These are phyloP conservation scores for Zygnema circumcarinatum DNA, from an alignment of 139 green algal genomes.

Conservation along the genomic window DNA sequence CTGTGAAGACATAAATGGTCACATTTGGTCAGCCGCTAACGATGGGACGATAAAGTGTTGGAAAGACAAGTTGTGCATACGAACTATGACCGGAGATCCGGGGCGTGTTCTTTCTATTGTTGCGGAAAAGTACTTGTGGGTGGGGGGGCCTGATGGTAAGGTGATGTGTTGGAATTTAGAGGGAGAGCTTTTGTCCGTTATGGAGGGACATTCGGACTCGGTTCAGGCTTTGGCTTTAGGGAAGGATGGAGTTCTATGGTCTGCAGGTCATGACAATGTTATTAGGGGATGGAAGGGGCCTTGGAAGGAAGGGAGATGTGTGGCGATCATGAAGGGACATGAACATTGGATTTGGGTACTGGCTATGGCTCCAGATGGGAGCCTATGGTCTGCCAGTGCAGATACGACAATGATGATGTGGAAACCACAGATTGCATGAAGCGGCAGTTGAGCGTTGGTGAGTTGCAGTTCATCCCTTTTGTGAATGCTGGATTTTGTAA, in stretches of 20 bases:
- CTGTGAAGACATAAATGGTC: background rate
- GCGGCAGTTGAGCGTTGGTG: too few relatives aligned
- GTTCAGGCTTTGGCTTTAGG: background rate
- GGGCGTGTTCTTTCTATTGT: background rate
- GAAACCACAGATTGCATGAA: too few relatives aligned
- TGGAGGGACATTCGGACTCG: background rate
- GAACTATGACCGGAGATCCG: background rate
- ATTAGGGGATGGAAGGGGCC: background rate
- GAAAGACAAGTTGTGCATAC: background rate
- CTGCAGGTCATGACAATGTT: background rate
- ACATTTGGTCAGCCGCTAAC: background rate
- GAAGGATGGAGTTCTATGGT: background rate
- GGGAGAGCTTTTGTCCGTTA: background rate
- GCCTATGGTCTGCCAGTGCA: background rate
- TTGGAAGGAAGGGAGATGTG: background rate
- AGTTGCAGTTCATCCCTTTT: too few relatives aligned
- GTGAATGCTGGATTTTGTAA: too few relatives aligned
- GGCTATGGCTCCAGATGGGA: background rate
- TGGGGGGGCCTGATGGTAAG: background rate
- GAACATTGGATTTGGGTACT: background rate
- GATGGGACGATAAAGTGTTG: conserved; percentile 16
- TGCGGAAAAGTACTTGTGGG: background rate
- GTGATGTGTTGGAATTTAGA: background rate
- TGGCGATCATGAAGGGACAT: background rate
- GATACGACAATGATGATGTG: background rate